These are phyloP conservation scores for Grosmannia huntii DNA, from an alignment of 2,329 filamentous ascomycete genomes.

Conservation along the genomic window DNA sequence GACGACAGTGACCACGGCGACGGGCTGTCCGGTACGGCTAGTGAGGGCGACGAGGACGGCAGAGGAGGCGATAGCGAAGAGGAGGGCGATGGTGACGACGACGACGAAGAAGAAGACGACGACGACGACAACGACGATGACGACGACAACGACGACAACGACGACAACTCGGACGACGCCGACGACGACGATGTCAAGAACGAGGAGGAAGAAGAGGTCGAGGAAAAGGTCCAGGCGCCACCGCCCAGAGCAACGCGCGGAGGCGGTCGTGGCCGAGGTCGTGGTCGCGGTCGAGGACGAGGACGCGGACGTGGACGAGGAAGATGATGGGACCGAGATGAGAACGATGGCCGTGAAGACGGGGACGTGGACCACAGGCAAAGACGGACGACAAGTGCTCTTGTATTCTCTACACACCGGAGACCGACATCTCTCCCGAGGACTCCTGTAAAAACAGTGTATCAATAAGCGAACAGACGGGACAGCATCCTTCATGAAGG, in stretches of 20 bases:
- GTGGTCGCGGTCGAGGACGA: conserved; percentile 9
- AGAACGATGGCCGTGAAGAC: too few species aligned
- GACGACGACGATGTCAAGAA: conserved; percentile 2
- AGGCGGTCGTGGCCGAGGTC: conserved; percentile 3
- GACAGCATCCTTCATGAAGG: background rate
- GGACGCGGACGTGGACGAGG: conserved; percentile 8
- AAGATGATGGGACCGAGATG: background rate
- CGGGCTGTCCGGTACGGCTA: conserved; percentile 1
- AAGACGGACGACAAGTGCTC: too few species aligned
- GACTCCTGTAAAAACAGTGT: background rate
- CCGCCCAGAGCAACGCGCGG: conserved; percentile 6
- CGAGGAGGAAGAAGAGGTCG: conserved; percentile 2
- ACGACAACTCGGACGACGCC: background rate
- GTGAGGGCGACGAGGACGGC: background rate
- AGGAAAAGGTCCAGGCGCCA: conserved; percentile 5
- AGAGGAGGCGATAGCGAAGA: conserved; percentile 1
- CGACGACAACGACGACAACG: background rate
- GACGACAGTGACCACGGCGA: conserved; percentile 1
- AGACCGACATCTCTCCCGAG: background rate
- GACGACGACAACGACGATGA: conserved; percentile 1
- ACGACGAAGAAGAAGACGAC: background rate
- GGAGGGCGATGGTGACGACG: background rate
- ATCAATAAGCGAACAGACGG: background rate
- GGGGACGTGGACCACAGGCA: too few species aligned
- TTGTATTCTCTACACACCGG: too few species aligned